Percentiles rank a stretch among this genome's conserved stretches.
phyloP scores from a whole-genome alignment of 805 yeast species.

The Zygosaccharomyces bisporus region DNA sequence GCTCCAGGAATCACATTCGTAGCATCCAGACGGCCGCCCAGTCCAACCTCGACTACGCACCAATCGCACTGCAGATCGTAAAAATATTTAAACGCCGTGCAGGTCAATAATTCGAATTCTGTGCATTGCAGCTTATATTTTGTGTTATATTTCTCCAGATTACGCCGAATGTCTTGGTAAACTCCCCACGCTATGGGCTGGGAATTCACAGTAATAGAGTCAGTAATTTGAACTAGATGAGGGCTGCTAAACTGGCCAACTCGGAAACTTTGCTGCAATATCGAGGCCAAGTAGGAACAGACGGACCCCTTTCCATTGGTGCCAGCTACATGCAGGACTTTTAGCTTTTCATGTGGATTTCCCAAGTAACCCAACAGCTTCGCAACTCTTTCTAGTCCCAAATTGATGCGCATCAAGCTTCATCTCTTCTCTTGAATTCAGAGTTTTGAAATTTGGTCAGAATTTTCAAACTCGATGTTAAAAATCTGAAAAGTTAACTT shows the following conservation, averaged over 20 bases:
- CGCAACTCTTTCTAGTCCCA: slow-evolving; percentile 53
- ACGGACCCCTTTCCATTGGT: slow-evolving; percentile 97
- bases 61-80: slow-evolving; percentile 53
- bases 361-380: slow-evolving; percentile 50
- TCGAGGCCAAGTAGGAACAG: slow-evolving; percentile 71
- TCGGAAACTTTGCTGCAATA: slow-evolving; percentile 44
- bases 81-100: slow-evolving; percentile 79
- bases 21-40: slow-evolving; percentile 88
- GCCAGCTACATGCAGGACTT: slow-evolving; percentile 88
- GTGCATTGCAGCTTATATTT: slow-evolving; percentile 58
- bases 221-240: slow-evolving; percentile 68
- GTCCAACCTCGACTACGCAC: slow-evolving; percentile 90
- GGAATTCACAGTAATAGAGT: slow-evolving; percentile 68
- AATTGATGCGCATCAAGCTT: slow-evolving; percentile 47
- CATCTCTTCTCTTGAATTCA: no score
- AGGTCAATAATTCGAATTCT: slow-evolving; percentile 83
- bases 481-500: neutral
- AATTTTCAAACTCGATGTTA: neutral
- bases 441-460: no score
- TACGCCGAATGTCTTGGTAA: slow-evolving; percentile 45
- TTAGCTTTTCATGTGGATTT: slow-evolving; percentile 61
- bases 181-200: slow-evolving; percentile 45
- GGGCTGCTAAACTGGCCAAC: slow-evolving; percentile 89
- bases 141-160: slow-evolving; percentile 43
- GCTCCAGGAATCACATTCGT: slow-evolving; percentile 62